Base-by-base conservation (phyloP, 2,329 filamentous ascomycete genomes). In the Colletotrichum karsti region DNA sequence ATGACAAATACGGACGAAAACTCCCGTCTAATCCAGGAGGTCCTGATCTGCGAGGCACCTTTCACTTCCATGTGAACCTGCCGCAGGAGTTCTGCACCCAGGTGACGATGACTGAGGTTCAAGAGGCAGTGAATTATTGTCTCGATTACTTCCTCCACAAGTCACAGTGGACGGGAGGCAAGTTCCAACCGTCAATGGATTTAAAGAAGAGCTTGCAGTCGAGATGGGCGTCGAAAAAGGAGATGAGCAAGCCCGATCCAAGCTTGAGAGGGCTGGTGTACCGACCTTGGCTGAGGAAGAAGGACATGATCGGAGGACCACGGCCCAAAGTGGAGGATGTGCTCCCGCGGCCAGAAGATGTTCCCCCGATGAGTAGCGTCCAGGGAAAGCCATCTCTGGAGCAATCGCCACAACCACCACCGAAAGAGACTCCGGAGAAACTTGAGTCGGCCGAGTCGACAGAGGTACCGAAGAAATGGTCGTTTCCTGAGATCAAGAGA, bases 21-120 rank as follows among this genome's bases (percentile, higher is more conserved):
- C 33, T 64, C 2, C 44, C 18, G 10, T 30, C 22, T 9, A 50
- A 15, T 24, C 46, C 13, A 58, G 26, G 13, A 46, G 42, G 28
- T n/a, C 13, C 7, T 13, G 35, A 54, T 26, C n/a, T 67, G n/a
- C 30, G 12, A 18, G 64, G 64, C 9, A 58, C 64, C 12, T 10
- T 60, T 18, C 24, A n/a, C 9, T 51, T 60, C 42, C 12, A 50
- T 30, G 42, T 44, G 15, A 5, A 13, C 1, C 12, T 26, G 6
- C 57, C 57, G 7, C 20, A 15, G 12, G 30, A 60, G n/a, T 7
- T 60, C n/a, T 50, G 18, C n/a, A 50, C 24, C 6, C 24, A 22
- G 10, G 30, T 60, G 10, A 60, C 44, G 24, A 60, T 50, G 57
- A 50, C 20, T 15, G 57, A 60, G 44, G 24, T 60, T 10, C 57